Evolutionary conservation across 768 basidiomycete genomes (phyloP).

Genomic region (Pisolithus marmoratus): DNA sequence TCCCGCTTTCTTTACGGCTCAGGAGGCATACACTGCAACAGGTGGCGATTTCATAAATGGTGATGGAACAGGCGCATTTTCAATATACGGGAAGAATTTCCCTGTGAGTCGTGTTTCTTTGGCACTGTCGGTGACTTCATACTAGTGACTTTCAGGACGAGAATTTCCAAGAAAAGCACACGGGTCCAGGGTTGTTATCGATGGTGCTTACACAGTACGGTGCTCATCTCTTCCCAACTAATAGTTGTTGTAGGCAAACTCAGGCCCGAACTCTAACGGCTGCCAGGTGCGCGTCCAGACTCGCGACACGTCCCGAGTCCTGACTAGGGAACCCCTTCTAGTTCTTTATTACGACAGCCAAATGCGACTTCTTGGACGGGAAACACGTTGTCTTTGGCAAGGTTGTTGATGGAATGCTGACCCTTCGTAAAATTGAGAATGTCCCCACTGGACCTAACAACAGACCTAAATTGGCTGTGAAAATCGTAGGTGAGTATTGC

Average conservation of each 20-base stretch:
- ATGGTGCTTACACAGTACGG: conserved; percentile 56
- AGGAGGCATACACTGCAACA: conserved; percentile 20
- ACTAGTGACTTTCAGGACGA: conserved; percentile 61
- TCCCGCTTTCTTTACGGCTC: neutral
- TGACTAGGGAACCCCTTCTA: conserved; percentile 24
- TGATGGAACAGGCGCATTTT: conserved; percentile 94
- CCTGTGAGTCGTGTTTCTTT: conserved; percentile 45
- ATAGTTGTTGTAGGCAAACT: conserved; percentile 70
- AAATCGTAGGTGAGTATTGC: conserved; percentile 64
- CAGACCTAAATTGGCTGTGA: conserved; percentile 81
- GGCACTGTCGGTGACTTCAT: neutral
- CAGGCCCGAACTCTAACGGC: conserved; percentile 90
- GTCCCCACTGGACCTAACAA: conserved; percentile 90
- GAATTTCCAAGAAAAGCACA: conserved; percentile 90
- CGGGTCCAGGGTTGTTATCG: conserved; percentile 77
- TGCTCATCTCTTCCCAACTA: neutral
- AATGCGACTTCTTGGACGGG: conserved; percentile 93
- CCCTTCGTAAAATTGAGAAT: conserved; percentile 93
- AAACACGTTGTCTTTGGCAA: conserved; percentile 93
- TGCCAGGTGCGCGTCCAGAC: conserved; percentile 53
- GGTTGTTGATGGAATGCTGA: conserved; percentile 91
- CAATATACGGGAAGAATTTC: conserved; percentile 95
- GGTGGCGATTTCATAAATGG: conserved; percentile 93
- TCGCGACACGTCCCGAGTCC: neutral
- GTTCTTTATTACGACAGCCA: conserved; percentile 96